Conservation (phyloP, 495 filamentous ascomycete species). For the Daldinia vernicosa region DNA sequence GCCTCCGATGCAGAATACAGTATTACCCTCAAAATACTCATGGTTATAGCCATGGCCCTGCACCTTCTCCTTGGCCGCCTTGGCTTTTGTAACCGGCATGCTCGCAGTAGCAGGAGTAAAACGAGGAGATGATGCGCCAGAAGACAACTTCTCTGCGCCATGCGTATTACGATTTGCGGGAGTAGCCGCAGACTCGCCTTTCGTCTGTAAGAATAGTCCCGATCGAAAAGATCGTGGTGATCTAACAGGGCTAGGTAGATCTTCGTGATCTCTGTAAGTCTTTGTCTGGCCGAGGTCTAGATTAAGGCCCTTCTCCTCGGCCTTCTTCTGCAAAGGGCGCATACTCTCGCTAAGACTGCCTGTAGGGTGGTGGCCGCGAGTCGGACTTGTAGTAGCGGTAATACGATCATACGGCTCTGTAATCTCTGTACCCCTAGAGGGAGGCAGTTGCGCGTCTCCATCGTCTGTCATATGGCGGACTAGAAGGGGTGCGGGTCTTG, state of each 20-base stretch:
- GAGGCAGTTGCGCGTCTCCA: slow-evolving; percentile 64
- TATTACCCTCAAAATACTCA: slow-evolving; percentile 93
- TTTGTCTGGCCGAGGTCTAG: slow-evolving; percentile 65
- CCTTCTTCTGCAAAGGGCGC: slow-evolving; percentile 69
- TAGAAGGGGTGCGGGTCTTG: slow-evolving; percentile 52
- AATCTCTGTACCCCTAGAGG: slow-evolving; percentile 80
- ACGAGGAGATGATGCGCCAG: slow-evolving; percentile 76
- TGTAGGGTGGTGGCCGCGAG: slow-evolving; percentile 68
- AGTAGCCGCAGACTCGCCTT: slow-evolving; percentile 55
- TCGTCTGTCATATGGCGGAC: slow-evolving; percentile 56
- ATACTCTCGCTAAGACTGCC: slow-evolving; percentile 78
- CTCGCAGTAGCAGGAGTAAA: slow-evolving; percentile 51
- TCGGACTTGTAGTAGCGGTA: slow-evolving; percentile 79
- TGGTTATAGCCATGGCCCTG: slow-evolving; percentile 74
- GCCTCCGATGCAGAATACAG: slow-evolving; percentile 85
- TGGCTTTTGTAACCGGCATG: slow-evolving; percentile 38
- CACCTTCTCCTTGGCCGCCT: slow-evolving; percentile 44
- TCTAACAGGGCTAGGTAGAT: slow-evolving; percentile 64
- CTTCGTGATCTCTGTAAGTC: slow-evolving; percentile 55
- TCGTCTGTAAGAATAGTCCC: slow-evolving; percentile 67
- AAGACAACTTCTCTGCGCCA: slow-evolving; percentile 79
- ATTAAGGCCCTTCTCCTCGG: slow-evolving; percentile 61
- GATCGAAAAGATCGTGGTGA: slow-evolving; percentile 79
- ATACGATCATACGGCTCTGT: slow-evolving; percentile 72
- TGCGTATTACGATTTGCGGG: slow-evolving; percentile 63